phyloP scores from a whole-genome alignment of 441 rosid genomes.

The Erodium moschatum region DNA sequence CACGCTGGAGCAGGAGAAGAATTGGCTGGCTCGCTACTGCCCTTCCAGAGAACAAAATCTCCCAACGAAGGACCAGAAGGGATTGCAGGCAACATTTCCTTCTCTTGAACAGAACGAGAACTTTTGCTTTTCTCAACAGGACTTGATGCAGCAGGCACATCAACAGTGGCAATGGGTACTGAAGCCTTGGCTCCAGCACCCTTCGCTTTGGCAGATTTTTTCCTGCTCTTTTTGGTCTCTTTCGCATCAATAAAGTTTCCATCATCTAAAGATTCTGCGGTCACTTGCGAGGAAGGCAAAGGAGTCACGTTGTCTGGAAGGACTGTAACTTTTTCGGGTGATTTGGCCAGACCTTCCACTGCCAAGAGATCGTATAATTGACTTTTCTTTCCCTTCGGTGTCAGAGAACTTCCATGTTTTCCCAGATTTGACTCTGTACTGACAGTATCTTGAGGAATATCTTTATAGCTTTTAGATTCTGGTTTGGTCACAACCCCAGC shows the following conservation, averaged over 20 bases:
- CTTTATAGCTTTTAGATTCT: constrained; percentile 44
- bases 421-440: constrained; percentile 30
- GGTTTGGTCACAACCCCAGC: constrained; percentile 55
- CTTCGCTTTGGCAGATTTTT: constrained; percentile 79
- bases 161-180: constrained; percentile 34
- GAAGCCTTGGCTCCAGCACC: constrained; percentile 47
- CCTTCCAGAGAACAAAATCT: constrained; percentile 91
- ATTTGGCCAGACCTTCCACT: constrained; percentile 54
- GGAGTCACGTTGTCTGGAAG: constrained; percentile 28
- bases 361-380: constrained; percentile 61
- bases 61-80: constrained; percentile 94
- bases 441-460: constrained; percentile 35
- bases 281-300: constrained; percentile 26
- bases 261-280: constrained; percentile 42
- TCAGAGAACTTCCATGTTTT: constrained; percentile 39
- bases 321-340: constrained; percentile 42
- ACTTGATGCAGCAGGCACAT: constrained; percentile 44
- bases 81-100: constrained; percentile 63
- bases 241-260: constrained; percentile 79
- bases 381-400: constrained; percentile 48
- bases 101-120: constrained; percentile 46
- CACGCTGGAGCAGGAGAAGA: constrained; percentile 67
- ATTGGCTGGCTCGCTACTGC: constrained; percentile 34
- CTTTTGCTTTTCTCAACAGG: constrained; percentile 67
- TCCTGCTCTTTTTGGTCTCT: constrained; percentile 81